Evolutionary conservation across 2,329 filamentous ascomycete species (phyloP).

Genomic region (Fusarium sp.): DNA sequence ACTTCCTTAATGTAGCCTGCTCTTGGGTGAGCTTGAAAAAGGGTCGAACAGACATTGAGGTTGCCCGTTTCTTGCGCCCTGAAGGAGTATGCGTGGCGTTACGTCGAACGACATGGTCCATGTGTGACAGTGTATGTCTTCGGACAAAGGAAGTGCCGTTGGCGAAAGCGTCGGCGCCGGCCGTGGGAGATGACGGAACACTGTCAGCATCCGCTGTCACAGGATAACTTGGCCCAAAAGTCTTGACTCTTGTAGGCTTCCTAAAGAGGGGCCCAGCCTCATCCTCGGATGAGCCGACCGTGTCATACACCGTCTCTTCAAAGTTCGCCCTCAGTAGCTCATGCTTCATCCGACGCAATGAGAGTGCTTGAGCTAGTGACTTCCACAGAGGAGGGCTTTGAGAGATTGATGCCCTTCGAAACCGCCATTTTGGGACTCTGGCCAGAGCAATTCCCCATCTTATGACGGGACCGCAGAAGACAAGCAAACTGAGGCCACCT

Average conservation of each 20-base stretch:
- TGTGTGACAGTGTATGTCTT: constrained; percentile 66
- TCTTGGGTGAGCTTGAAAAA: constrained; percentile 84
- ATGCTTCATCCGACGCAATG: constrained; percentile 61
- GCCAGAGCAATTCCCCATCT: constrained; percentile 88
- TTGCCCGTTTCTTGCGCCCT: constrained; percentile 73
- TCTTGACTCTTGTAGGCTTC: constrained; percentile 45
- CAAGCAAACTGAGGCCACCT: constrained; percentile 81
- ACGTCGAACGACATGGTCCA: constrained; percentile 49
- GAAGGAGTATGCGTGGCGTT: constrained; percentile 68
- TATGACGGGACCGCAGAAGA: constrained; percentile 79
- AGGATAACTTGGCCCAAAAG: constrained; percentile 42
- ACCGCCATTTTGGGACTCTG: constrained; percentile 91
- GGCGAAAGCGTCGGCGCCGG: constrained; percentile 28
- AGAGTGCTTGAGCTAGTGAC: constrained; percentile 55
- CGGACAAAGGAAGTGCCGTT: constrained; percentile 45
- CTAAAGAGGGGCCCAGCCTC: constrained; percentile 41
- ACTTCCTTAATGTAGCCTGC: constrained; percentile 82
- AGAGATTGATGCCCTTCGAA: constrained; percentile 67
- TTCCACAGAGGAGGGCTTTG: constrained; percentile 53
- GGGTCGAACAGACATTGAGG: constrained; percentile 73
- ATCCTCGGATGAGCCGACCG: constrained; percentile 48
- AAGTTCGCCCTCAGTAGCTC: constrained; percentile 49
- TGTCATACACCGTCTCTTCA: constrained; percentile 49
- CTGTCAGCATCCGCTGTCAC: constrained; percentile 22
- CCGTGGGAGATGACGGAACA: constrained; percentile 31